These are phyloP conservation scores for Botrytis aclada DNA, from an alignment of 2,329 filamentous ascomycete genomes.

Conservation along the genomic window DNA sequence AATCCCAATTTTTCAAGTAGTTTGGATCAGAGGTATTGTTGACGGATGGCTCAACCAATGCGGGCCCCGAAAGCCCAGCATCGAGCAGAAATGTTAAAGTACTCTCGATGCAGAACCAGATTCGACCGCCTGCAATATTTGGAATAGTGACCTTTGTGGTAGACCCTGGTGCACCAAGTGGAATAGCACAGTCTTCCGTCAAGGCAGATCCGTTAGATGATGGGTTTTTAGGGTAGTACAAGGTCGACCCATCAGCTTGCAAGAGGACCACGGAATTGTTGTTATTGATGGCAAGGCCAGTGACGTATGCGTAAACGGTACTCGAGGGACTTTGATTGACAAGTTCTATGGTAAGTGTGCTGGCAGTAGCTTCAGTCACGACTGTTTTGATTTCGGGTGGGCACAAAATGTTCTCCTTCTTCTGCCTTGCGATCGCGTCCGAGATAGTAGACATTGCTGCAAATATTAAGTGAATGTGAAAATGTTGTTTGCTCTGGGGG, in stretches of 20 bases:
- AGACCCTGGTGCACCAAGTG: conserved; percentile 59
- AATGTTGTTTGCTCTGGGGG: neutral
- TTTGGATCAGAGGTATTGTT: conserved; percentile 63
- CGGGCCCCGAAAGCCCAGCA: conserved; percentile 60
- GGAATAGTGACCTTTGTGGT: conserved; percentile 63
- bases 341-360: conserved; percentile 56
- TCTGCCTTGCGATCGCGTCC: conserved; percentile 23
- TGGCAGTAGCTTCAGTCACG: conserved; percentile 6
- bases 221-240: conserved; percentile 63
- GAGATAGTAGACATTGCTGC: conserved; percentile 27
- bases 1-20: conserved; percentile 60
- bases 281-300: conserved; percentile 59
- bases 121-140: conserved; percentile 65
- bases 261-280: conserved; percentile 61
- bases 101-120: conserved; percentile 65
- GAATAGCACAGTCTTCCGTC: conserved; percentile 58
- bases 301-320: conserved; percentile 67
- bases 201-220: conserved; percentile 49
- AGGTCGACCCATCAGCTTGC: conserved; percentile 61
- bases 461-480: neutral
- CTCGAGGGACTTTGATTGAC: conserved; percentile 64
- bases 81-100: conserved; percentile 67
- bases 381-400: conserved; percentile 18
- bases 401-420: conserved; percentile 22
- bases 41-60: conserved; percentile 71